Conservation (phyloP, 2,329 filamentous ascomycete species). For the Claviceps digitariae region DNA sequence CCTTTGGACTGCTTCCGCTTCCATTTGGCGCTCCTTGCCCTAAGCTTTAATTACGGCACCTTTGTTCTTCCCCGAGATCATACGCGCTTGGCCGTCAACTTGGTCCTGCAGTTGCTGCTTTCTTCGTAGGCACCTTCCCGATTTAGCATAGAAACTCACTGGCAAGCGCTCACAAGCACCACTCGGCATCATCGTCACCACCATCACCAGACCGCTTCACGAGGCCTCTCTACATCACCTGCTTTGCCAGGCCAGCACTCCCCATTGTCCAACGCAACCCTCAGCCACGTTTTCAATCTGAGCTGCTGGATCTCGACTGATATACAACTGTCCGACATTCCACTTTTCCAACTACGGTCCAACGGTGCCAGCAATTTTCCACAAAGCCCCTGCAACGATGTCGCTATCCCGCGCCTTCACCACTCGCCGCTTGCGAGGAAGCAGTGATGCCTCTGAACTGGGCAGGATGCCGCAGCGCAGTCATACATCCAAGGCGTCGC, state of each 20-base stretch:
- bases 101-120: not conserved
- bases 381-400: slow-evolving; percentile 18
- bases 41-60: not conserved
- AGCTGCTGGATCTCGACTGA: not conserved
- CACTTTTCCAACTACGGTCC: slow-evolving; percentile 1
- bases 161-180: not conserved
- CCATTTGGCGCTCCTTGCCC: not conserved
- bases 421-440: slow-evolving; percentile 48
- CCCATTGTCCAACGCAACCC: not conserved
- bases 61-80: not conserved
- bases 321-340: not conserved
- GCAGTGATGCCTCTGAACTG: slow-evolving; percentile 30
- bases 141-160: slow-evolving; percentile 3
- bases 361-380: not conserved
- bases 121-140: slow-evolving; percentile 7
- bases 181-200: not conserved
- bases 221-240: not conserved
- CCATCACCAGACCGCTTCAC: not conserved
- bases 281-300: not conserved
- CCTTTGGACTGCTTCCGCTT: not conserved
- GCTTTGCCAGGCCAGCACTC: not conserved
- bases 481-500: slow-evolving; percentile 34
- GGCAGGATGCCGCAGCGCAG: slow-evolving; percentile 28
- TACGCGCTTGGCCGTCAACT: not conserved
- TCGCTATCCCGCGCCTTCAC: slow-evolving; percentile 60